Evolutionary conservation across 2,329 filamentous ascomycete genomes (phyloP), one percentile per base, ranked within the genome.

Genomic region (Cercospora beticola): DNA sequence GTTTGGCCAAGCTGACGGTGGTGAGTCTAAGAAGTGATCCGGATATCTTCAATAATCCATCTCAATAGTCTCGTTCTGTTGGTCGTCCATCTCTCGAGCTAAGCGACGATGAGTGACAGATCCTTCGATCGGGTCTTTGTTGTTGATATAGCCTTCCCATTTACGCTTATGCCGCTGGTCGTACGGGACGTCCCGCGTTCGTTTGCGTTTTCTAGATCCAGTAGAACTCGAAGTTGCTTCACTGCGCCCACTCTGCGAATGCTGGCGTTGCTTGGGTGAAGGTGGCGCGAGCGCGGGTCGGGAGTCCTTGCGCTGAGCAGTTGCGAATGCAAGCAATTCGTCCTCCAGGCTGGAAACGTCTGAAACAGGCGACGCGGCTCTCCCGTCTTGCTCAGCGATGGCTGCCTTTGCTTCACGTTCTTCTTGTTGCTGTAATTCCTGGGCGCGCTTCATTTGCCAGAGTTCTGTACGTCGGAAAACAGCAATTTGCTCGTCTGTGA

Each of bases 391-490:
- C 9, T 36, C 49, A 10, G 40, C 52, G n/a, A 69, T 46, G 12
- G 69, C 69, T 14, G 70, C 61, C 26, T 68, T 28, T 59, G 68
- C 65, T 8, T 57, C 52, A 0, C 65, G 57, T 66, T 71, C 68
- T 59, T 72, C 70, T 28, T 60, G 56, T 43, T 69, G 66, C 36
- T 65, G 64, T 56, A 68, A 59, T 43, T 69, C 64, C 36, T 72
- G 62, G 46, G 85, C 82, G 70, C 87, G 87, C 28, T 92, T 82
- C 46, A 97, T 82, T 12, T 87, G 81, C 76, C 95, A 89, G 23
- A 97, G 86, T 79, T 98, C 94, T 2, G 92, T 94, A 77, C 96
- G 92, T 70, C 94, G 87, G 78, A 97, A 97, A 70, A 97, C 94
- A 64, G 88, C 88, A 73, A 97, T 92, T 82, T 97, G 92, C 74